A percentile compares a stretch with the other conserved stretches of the same genome.
Conservation (phyloP, 768 basidiomycete genomes). For the Mycena kentingensis region DNA sequence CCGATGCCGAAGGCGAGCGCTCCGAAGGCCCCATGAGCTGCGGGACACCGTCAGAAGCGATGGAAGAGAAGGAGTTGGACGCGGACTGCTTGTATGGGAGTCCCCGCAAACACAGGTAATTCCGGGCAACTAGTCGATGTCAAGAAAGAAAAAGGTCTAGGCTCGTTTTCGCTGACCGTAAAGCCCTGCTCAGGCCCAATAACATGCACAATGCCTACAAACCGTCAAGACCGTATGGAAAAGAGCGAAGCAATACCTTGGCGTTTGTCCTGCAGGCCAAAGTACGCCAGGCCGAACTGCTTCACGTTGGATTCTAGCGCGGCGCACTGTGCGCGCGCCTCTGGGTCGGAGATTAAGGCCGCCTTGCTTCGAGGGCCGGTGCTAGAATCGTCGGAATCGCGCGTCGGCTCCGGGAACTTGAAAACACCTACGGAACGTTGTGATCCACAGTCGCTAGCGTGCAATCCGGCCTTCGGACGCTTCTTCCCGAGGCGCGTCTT, state of each 20-base stretch:
- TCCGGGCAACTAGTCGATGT: conserved; percentile 57
- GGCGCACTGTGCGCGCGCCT: conserved; percentile 80
- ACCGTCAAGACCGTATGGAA: conserved; percentile 3
- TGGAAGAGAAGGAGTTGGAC: neutral
- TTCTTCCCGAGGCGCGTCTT: conserved; percentile 72
- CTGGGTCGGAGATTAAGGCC: conserved; percentile 86
- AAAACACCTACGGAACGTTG: conserved; percentile 70
- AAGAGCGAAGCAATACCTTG: conserved; percentile 55
- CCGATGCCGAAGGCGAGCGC: conserved; percentile 93
- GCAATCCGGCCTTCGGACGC: conserved; percentile 82
- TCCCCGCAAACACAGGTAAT: conserved; percentile 90
- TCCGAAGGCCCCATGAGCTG: conserved; percentile 91
- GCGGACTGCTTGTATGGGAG: conserved; percentile 88
- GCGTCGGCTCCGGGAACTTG: too few relatives aligned
- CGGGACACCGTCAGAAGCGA: neutral
- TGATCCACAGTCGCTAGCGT: conserved; percentile 89
- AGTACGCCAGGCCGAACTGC: conserved; percentile 89
- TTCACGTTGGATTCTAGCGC: conserved; percentile 89
- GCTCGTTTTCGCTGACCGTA: too few relatives aligned
- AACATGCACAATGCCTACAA: conserved; percentile 77
- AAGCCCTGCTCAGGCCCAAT: conserved; percentile 96
- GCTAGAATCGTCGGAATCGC: neutral
- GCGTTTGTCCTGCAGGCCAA: conserved; percentile 85
- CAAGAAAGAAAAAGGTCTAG: neutral
- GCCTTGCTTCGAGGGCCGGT: neutral